Conservation (phyloP, 2,329 filamentous ascomycete genomes). For the Grosmannia serpens region DNA sequence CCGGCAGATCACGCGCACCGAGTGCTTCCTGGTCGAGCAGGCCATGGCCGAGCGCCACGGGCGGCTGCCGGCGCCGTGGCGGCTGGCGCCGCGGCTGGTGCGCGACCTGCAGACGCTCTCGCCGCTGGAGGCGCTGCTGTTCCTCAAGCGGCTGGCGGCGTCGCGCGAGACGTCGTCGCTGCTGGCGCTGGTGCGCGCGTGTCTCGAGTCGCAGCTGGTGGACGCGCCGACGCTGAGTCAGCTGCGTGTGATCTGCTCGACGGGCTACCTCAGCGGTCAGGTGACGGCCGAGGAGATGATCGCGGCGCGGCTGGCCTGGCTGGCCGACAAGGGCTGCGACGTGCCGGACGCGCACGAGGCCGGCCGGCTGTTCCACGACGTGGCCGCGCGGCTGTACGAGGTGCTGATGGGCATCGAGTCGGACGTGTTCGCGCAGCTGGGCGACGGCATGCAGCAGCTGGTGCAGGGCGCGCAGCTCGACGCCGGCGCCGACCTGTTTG, state of each 20-base stretch:
- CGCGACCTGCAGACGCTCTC: slow-evolving; percentile 29
- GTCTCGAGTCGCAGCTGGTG: slow-evolving; percentile 23
- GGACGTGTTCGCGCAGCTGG: slow-evolving; percentile 3
- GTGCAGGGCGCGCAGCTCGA: not conserved
- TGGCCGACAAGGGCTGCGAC: slow-evolving; percentile 23
- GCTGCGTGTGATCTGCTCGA: slow-evolving; percentile 25
- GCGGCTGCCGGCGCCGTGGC: slow-evolving; percentile 13
- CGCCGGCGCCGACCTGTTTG: slow-evolving; percentile 30
- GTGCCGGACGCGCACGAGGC: slow-evolving; percentile 22
- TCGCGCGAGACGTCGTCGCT: slow-evolving; percentile 13
- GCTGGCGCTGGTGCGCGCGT: slow-evolving; percentile 18
- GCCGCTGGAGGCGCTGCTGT: slow-evolving; percentile 25
- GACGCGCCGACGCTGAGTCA: slow-evolving; percentile 25
- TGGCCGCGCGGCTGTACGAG: slow-evolving; percentile 16
- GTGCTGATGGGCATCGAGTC: slow-evolving; percentile 14
- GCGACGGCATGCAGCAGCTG: slow-evolving; percentile 1
- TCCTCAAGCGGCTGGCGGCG: slow-evolving; percentile 21
- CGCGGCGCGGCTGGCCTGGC: slow-evolving; percentile 28
- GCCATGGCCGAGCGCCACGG: slow-evolving; percentile 23
- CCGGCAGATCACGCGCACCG: slow-evolving; percentile 22
- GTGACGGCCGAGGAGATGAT: slow-evolving; percentile 23
- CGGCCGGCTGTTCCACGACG: slow-evolving; percentile 25
- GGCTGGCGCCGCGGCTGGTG: slow-evolving; percentile 21
- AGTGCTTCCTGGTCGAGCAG: slow-evolving; percentile 26
- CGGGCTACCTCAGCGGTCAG: slow-evolving; percentile 27